Evolutionary conservation across 257 asterid genomes (phyloP).

Genomic region (Solanum rostratum): DNA sequence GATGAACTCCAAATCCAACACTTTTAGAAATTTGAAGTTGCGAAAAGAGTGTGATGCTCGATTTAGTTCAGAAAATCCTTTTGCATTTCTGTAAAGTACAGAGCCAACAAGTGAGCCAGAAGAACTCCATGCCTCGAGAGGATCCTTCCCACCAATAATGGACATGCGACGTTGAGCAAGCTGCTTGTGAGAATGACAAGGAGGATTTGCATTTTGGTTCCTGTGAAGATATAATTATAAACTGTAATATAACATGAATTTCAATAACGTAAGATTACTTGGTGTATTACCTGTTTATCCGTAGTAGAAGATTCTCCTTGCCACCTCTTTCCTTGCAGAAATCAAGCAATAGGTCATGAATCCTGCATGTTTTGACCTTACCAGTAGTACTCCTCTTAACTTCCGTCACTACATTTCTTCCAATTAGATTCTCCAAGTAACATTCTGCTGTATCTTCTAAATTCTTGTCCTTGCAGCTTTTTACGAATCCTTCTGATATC

Average conservation of each 20-base stretch:
- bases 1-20: slow-evolving; percentile 1
- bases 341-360: neutral
- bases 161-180: neutral
- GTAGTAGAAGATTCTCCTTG: neutral
- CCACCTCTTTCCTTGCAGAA: neutral
- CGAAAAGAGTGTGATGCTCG: neutral
- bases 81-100: neutral
- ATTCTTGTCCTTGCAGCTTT: neutral
- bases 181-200: neutral
- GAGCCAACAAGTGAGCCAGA: neutral
- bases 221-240: neutral
- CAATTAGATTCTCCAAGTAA: neutral
- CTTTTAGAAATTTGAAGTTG: neutral
- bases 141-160: neutral
- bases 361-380: neutral
- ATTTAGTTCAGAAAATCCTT: neutral
- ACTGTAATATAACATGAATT: neutral
- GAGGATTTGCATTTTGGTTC: neutral
- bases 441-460: neutral
- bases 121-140: neutral
- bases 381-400: neutral
- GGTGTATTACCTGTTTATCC: neutral
- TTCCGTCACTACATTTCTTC: neutral
- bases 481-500: slow-evolving; percentile 3
- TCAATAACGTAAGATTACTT: neutral